A percentile compares a stretch with the other conserved stretches of the same genome.
These are phyloP conservation scores for Nicotiana tabacum DNA, from an alignment of 257 asterid genomes.

Conservation along the genomic window DNA sequence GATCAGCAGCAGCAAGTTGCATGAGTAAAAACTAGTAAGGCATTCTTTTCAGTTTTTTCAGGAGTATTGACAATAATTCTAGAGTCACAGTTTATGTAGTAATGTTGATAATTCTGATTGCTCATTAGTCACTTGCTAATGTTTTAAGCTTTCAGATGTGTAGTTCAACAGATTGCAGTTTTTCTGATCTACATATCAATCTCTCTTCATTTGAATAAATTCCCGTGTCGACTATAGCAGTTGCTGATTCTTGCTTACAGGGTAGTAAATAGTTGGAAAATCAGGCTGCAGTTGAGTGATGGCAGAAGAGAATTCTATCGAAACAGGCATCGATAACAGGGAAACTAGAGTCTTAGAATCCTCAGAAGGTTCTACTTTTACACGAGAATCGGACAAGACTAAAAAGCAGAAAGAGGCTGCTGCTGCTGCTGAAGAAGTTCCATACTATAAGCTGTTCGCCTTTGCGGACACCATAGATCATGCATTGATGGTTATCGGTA, in stretches of 20 bases:
- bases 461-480: slow-evolving; percentile 59
- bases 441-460: slow-evolving; percentile 58
- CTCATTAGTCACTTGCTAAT: too few relatives aligned
- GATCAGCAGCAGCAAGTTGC: neutral
- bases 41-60: neutral
- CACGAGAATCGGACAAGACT: neutral
- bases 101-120: too few relatives aligned
- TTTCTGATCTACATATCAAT: too few relatives aligned
- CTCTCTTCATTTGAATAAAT: too few relatives aligned
- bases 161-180: too few relatives aligned
- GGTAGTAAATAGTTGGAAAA: neutral
- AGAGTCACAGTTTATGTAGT: too few relatives aligned
- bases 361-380: neutral
- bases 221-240: too few relatives aligned
- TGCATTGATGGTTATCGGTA: slow-evolving; percentile 55
- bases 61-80: too few relatives aligned
- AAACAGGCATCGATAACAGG: neutral
- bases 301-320: neutral
- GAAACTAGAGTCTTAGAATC: neutral
- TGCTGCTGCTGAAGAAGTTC: slow-evolving; percentile 26
- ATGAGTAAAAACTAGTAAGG: neutral
- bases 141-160: too few relatives aligned
- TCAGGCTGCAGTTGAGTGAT: neutral
- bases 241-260: neutral
- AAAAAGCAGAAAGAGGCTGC: slow-evolving; percentile 14